Evolutionary conservation across 805 yeast species (phyloP).

Genomic region (Kuraishia piskuri): DNA sequence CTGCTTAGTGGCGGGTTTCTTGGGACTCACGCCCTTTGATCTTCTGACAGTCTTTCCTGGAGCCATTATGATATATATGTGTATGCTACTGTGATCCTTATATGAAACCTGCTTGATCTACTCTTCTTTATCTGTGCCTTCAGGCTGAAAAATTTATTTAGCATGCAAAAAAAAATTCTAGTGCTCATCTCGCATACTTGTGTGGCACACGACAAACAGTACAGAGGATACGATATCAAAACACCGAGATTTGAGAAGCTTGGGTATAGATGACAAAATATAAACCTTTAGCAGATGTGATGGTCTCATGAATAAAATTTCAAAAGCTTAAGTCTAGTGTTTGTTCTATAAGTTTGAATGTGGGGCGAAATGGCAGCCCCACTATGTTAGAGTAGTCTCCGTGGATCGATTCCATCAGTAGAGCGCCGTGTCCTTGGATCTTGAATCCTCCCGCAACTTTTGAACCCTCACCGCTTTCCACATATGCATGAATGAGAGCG

Average conservation of each 20-base stretch:
- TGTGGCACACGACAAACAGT: not conserved
- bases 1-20: not conserved
- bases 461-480: slow-evolving; percentile 62
- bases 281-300: not conserved
- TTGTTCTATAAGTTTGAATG: slow-evolving; percentile 25
- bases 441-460: slow-evolving; percentile 91
- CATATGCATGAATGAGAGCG: slow-evolving; percentile 53
- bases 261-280: too few relatives aligned
- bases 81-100: not conserved
- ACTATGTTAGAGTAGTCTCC: slow-evolving; percentile 88
- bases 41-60: not conserved
- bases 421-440: slow-evolving; percentile 66
- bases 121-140: not conserved
- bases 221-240: too few relatives aligned
- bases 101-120: not conserved
- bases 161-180: not conserved
- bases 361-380: slow-evolving; percentile 68
- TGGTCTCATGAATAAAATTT: not conserved
- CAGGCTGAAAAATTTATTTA: not conserved
- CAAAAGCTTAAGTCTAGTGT: not conserved
- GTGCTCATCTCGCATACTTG: not conserved
- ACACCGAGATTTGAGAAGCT: too few relatives aligned
- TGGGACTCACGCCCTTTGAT: not conserved
- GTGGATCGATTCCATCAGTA: slow-evolving; percentile 48
- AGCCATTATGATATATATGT: not conserved